Conservation (phyloP, 2,329 filamentous ascomycete genomes). For the Basipetospora chlamydospora region DNA sequence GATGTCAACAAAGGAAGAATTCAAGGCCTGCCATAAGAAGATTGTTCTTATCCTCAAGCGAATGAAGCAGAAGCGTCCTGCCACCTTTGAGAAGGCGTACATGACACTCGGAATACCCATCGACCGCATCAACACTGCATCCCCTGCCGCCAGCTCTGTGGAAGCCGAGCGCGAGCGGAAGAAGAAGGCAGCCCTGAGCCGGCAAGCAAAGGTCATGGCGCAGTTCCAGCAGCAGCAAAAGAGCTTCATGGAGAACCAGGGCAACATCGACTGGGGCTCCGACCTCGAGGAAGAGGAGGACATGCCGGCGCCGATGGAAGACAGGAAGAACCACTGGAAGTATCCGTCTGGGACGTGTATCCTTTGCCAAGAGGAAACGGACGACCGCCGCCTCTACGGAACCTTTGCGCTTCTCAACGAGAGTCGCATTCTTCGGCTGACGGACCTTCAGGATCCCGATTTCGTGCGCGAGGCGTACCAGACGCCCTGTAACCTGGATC, state of each 20-base stretch:
- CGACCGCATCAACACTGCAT: slow-evolving; percentile 68
- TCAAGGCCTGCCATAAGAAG: slow-evolving; percentile 72
- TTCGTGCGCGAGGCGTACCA: slow-evolving; percentile 71
- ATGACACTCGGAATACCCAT: slow-evolving; percentile 49
- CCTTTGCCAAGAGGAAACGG: slow-evolving; percentile 88
- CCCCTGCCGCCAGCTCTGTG: slow-evolving; percentile 54
- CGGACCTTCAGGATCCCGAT: slow-evolving; percentile 65
- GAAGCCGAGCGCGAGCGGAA: slow-evolving; percentile 68
- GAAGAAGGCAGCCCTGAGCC: slow-evolving; percentile 78
- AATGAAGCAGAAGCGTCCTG: slow-evolving; percentile 70
- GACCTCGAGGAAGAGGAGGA: slow-evolving; percentile 63
- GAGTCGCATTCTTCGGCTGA: slow-evolving; percentile 76
- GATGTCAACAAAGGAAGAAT: slow-evolving; percentile 54
- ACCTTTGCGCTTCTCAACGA: slow-evolving; percentile 84
- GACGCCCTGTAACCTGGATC: slow-evolving; percentile 70
- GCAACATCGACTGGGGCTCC: slow-evolving; percentile 69
- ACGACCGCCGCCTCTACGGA: slow-evolving; percentile 76
- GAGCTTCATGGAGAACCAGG: slow-evolving; percentile 81
- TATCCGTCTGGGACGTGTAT: slow-evolving; percentile 92
- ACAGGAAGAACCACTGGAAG: slow-evolving; percentile 56
- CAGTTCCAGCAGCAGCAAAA: slow-evolving; percentile 97
- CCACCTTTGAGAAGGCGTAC: slow-evolving; percentile 56
- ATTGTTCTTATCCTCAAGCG: slow-evolving; percentile 70
- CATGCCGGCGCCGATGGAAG: slow-evolving; percentile 47
- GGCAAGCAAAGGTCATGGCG: slow-evolving; percentile 90